phyloP scores from a whole-genome alignment of 257 asterid species.

The Gynochthodes officinalis region DNA sequence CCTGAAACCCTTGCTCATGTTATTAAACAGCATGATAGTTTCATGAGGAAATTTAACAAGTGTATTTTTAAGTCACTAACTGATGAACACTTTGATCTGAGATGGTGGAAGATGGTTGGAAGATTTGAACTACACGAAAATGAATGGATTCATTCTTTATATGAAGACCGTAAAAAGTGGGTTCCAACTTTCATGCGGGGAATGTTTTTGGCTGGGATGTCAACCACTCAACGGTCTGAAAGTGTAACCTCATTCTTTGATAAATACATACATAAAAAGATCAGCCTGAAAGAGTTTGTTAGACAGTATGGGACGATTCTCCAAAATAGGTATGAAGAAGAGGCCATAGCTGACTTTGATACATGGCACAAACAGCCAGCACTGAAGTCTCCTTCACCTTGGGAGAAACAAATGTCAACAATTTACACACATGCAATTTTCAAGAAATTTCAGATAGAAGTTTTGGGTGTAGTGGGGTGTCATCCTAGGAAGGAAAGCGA shows the following conservation, averaged over 20 bases:
- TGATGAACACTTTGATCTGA: conserved; percentile 89
- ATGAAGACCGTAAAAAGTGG: conserved; percentile 82
- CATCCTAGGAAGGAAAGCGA: conserved; percentile 85
- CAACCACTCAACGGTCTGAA: conserved; percentile 75
- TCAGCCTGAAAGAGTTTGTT: conserved; percentile 77
- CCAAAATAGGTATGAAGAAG: conserved; percentile 83
- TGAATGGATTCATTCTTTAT: conserved; percentile 83
- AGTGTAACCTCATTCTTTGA: conserved; percentile 74
- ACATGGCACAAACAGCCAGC: conserved; percentile 98
- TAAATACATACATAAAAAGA: conserved; percentile 80
- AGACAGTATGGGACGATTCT: conserved; percentile 81
- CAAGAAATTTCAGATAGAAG: conserved; percentile 87
- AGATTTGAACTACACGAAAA: conserved; percentile 86
- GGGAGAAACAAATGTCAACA: conserved; percentile 97
- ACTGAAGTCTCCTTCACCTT: conserved; percentile 93
- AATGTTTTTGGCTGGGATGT: conserved; percentile 78
- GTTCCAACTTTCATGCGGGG: conserved; percentile 73
- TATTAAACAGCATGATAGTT: conserved; percentile 59
- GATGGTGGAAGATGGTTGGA: conserved; percentile 98
- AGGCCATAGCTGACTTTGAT: conserved; percentile 92
- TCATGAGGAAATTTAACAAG: conserved; percentile 70
- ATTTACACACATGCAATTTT: conserved; percentile 85
- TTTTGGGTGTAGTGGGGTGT: conserved; percentile 95
- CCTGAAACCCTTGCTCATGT: conserved; percentile 69
- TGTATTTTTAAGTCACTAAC: conserved; percentile 74